A percentile compares a stretch with the other conserved stretches of the same genome.
Conservation (phyloP, 371 early-diverging fungal species). For the Actinomucor elegans region DNA sequence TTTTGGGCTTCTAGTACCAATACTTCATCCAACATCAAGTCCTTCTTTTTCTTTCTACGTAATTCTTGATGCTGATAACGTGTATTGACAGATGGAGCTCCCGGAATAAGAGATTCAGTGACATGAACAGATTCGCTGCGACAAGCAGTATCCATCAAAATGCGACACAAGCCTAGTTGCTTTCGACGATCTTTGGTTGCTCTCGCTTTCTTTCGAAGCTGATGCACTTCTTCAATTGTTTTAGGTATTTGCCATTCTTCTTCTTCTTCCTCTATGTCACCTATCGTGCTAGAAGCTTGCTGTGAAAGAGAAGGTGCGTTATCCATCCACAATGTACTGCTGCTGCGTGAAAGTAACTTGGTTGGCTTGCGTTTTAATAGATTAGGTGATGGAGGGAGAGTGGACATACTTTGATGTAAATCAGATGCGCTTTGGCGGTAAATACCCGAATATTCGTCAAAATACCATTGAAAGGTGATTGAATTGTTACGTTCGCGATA, state of each 20-base stretch:
- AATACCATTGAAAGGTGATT: constrained; percentile 32
- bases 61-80: constrained; percentile 12
- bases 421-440: constrained; percentile 26
- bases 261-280: neutral
- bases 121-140: neutral
- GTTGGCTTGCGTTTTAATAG: neutral
- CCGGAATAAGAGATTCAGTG: constrained; percentile 6
- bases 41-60: constrained; percentile 15
- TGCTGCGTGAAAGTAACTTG: neutral
- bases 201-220: constrained; percentile 13
- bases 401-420: constrained; percentile 9
- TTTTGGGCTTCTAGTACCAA: constrained; percentile 70
- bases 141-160: constrained; percentile 18
- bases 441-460: constrained; percentile 36
- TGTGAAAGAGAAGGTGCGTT: neutral
- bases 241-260: constrained; percentile 13
- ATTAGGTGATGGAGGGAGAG: neutral
- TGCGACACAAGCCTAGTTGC: constrained; percentile 18
- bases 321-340: neutral
- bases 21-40: constrained; percentile 48
- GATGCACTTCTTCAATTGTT: constrained; percentile 7
- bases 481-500: constrained; percentile 8
- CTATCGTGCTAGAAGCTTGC: neutral
- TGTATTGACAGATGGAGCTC: constrained; percentile 10
- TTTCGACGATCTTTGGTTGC: constrained; percentile 6